These are phyloP conservation scores for Tulasnella sp. DNA, from an alignment of 768 basidiomycete species.

Conservation along the genomic window DNA sequence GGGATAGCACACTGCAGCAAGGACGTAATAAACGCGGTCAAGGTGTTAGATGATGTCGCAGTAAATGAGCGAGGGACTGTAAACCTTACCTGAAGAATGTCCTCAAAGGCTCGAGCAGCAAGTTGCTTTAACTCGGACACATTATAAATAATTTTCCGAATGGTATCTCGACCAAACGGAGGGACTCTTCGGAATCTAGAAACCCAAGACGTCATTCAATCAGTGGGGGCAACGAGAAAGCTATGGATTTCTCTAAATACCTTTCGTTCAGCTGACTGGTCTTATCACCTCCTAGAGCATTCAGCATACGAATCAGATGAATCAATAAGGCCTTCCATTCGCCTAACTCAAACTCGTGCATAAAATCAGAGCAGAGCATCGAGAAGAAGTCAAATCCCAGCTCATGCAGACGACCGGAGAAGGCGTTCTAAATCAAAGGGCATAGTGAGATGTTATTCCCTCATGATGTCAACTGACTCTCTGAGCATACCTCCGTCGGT, in stretches of 20 bases:
- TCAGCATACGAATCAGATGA: conserved; percentile 25
- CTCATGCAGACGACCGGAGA: conserved; percentile 19
- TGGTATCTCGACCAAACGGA: conserved; percentile 3
- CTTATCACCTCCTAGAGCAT: not conserved
- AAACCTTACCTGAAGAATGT: conserved; percentile 19
- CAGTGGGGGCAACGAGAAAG: not conserved
- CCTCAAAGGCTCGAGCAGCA: conserved; percentile 19
- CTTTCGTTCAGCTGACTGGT: not conserved
- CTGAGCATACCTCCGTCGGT: conserved; percentile 6
- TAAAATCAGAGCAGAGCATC: conserved; percentile 25
- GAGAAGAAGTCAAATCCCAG: conserved; percentile 22
- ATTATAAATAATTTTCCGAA: not conserved
- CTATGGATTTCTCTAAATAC: not conserved
- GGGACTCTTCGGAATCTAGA: not conserved
- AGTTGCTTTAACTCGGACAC: conserved; percentile 1
- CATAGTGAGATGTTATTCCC: not conserved
- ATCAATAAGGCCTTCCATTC: conserved; percentile 28
- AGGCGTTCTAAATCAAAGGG: conserved; percentile 23
- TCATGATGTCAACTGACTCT: not conserved
- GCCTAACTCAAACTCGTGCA: conserved; percentile 35
- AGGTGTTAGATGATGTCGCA: not conserved
- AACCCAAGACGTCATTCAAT: too few species aligned
- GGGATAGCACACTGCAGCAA: conserved; percentile 12
- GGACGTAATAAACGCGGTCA: not conserved
- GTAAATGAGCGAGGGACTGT: not conserved